Base-by-base conservation (phyloP, 352 stramenopile genomes). In the Phytophthora lateralis region DNA sequence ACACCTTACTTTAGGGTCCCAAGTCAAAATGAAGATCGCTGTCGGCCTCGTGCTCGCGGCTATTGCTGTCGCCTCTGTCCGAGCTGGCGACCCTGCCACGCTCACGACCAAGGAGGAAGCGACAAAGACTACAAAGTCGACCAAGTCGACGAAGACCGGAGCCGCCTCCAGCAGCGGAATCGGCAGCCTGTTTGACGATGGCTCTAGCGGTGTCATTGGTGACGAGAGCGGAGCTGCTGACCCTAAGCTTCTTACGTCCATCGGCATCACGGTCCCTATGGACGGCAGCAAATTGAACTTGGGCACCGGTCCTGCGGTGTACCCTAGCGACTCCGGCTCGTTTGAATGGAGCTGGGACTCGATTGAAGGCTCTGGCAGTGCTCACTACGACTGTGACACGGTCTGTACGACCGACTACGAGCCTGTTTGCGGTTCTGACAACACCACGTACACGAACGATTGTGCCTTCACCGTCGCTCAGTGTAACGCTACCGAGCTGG, bases 381-480 rank as follows among this genome's bases (percentile, higher is more conserved):
- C 7, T 38, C 29, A 60, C 32, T 55, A 55, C 47, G 47, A 55
- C 20, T 55, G 47, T 29, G 47, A 55, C 20, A 55, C 47, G 12
- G 47, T 55, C 47, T 55, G 47, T 8, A 32, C 47, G 12, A 34
- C 12, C 30, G 47, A 55, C 14, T 73, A 63, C 48, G 21, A 63
- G 9, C 63, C 67, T 12, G 55, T 70, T 14, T 70, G 62, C 43
- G 62, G 69, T 2, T 69, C 64, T 20, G 55, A 77, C 21, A 63
- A 63, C 18, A 51, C 50, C 26, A 63, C 58, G 14, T 78, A 77
- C 53, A 41, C 48, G n/a, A 78, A 72, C 42, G 27, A 38, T 18
- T 78, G 70, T 34, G 26, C 42, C 18, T 55, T 78, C 17, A 41
- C 27, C 0, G 52, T 71, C 2, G 52, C 48, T 10, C 32, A 56